Percentiles rank a stretch among this genome's conserved stretches.
Conservation (phyloP, 768 basidiomycete genomes). For the Sporobolomyces pararoseus region DNA sequence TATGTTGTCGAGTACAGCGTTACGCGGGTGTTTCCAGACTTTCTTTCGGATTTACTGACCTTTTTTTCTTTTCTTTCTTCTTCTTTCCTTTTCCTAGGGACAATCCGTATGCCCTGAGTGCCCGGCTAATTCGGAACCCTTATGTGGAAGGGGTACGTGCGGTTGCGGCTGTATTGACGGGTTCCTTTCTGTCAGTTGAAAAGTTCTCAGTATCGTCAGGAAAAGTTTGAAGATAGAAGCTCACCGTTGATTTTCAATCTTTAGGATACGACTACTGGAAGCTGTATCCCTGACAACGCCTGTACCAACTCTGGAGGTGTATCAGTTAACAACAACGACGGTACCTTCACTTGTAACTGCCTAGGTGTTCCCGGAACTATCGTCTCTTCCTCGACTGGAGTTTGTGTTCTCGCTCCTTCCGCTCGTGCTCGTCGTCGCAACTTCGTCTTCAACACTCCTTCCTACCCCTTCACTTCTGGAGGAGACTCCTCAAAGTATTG, state of each 20-base stretch:
- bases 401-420: constrained; percentile 14
- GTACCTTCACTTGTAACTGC: constrained; percentile 1
- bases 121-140: constrained; percentile 1
- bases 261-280: constrained; percentile 1
- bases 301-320: neutral
- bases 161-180: constrained; percentile 25
- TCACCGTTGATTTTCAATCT: neutral
- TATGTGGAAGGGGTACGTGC: constrained; percentile 20
- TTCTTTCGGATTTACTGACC: too few species aligned
- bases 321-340: neutral
- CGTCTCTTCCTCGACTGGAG: constrained; percentile 5
- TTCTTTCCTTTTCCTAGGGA: neutral
- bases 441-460: constrained; percentile 6
- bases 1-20: too few species aligned
- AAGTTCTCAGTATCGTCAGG: neutral
- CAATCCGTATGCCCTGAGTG: constrained; percentile 1
- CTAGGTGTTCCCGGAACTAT: neutral
- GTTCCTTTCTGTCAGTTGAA: neutral
- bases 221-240: neutral
- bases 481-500: neutral
- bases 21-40: neutral
- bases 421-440: constrained; percentile 22
- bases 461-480: constrained; percentile 5
- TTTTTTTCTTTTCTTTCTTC: too few species aligned
- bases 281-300: neutral